Evolutionary conservation across 1,139 yeast genomes (phyloP).

Genomic region (Taiozyma sp.): DNA sequence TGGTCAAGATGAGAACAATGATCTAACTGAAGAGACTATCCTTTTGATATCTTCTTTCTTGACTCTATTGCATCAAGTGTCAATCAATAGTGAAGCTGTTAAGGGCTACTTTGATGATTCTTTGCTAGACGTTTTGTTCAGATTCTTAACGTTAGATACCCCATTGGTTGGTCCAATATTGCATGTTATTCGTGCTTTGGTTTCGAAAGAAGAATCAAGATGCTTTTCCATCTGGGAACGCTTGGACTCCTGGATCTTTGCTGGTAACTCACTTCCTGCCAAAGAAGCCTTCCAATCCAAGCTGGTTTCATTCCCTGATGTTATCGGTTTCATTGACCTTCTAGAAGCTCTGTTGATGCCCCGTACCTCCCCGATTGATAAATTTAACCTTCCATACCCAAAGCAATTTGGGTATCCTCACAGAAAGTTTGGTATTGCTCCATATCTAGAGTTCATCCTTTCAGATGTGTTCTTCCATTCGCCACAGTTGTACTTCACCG

Average conservation of each 20-base stretch:
- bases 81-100: slow-evolving; percentile 39
- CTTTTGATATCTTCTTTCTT: slow-evolving; percentile 72
- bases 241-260: slow-evolving; percentile 71
- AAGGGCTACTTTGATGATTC: slow-evolving; percentile 30
- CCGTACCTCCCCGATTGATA: slow-evolving; percentile 28
- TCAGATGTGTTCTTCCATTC: slow-evolving; percentile 58
- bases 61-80: slow-evolving; percentile 46
- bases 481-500: slow-evolving; percentile 30
- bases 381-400: slow-evolving; percentile 53
- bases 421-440: slow-evolving; percentile 70
- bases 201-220: slow-evolving; percentile 38
- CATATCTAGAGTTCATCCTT: slow-evolving; percentile 70
- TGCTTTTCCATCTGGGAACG: slow-evolving; percentile 62
- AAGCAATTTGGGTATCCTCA: slow-evolving; percentile 56
- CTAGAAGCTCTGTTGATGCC: slow-evolving; percentile 37
- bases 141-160: slow-evolving; percentile 44
- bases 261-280: slow-evolving; percentile 14
- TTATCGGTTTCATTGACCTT: slow-evolving; percentile 58
- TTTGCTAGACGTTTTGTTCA: slow-evolving; percentile 36
- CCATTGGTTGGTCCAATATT: slow-evolving; percentile 52
- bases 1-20: slow-evolving; percentile 35
- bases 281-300: slow-evolving; percentile 29
- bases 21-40: slow-evolving; percentile 78
- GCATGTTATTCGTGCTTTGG: slow-evolving; percentile 47
- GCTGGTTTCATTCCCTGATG: slow-evolving; percentile 44